phyloP scores from a whole-genome alignment of 2,329 filamentous ascomycete genomes.

The Botrytis paeoniae region DNA sequence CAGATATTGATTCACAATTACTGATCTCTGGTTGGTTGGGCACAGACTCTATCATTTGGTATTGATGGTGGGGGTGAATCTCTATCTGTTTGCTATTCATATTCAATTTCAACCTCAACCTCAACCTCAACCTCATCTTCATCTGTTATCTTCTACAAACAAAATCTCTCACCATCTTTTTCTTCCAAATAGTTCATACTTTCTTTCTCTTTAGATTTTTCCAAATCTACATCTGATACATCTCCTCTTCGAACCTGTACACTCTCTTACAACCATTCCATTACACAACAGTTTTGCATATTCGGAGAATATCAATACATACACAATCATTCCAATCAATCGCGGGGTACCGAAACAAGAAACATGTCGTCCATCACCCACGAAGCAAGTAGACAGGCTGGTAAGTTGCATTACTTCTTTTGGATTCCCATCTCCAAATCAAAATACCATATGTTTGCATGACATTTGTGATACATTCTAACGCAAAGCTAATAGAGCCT shows the following conservation, averaged over 20 bases:
- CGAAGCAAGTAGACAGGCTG: neutral
- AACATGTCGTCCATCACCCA: neutral
- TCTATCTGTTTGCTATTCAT: neutral
- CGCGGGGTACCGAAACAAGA: slow-evolving; percentile 6
- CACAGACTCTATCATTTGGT: neutral
- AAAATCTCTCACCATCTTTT: neutral
- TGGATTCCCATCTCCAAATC: neutral
- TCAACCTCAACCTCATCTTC: neutral
- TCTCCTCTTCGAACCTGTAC: neutral
- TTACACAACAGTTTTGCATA: neutral
- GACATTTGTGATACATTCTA: neutral
- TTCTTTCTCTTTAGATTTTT: neutral
- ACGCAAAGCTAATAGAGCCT: slow-evolving; percentile 4
- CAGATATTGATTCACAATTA: neutral
- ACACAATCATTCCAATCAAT: neutral
- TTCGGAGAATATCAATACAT: neutral
- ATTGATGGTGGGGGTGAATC: neutral
- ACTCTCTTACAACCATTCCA: slow-evolving; percentile 5
- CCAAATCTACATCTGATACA: neutral
- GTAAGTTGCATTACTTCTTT: slow-evolving; percentile 5
- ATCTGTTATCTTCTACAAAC: neutral
- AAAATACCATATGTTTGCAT: neutral
- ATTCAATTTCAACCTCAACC: neutral
- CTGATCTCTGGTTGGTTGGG: neutral
- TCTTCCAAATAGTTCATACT: neutral